Base-by-base conservation (phyloP, 768 basidiomycete species). In the Xanthoconium stramineum region DNA sequence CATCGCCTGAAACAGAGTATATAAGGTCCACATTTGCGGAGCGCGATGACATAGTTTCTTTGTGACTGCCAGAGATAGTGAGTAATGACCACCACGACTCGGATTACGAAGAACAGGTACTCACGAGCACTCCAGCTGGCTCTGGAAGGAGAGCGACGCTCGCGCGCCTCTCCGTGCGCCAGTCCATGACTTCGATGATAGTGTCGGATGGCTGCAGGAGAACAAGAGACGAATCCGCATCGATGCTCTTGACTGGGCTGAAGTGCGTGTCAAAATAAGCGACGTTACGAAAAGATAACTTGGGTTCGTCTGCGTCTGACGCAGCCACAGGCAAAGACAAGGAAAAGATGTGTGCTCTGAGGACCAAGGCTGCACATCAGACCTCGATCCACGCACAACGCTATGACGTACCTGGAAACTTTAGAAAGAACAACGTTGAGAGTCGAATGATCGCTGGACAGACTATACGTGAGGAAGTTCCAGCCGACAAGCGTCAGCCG, bases 1-100 rank as follows among this genome's bases (percentile, higher is more conserved):
- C 75, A 76, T 0, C 73, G 67, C 52, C 77, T 80, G 63, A 85
- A 75, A 32, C 79, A 73, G 6, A 85, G 67, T n/a, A 85, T 61
- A 55, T 80, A 78, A 0, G 73, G 69, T 2, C 78, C 81, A 39
- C 81, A 71, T 40, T 83, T 70, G 17, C 69, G 72, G 5, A 80
- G 57, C 6, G 73, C 74, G 3, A 80, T 61, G 11, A 83, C 66
- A 1, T 61, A 64, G 47, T 72, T n/a, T n/a, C n/a, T 5, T 8
- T 3, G 24, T 8, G 20, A 67, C 74, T n/a, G 33, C 13, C 14
- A n/a, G 17, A 6, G 17, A 36, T 3, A 44, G 24, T 32, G 28
- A 24, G 19, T 42, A n/a, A n/a, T n/a, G n/a, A n/a, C n/a, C 38
- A 48, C 46, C 14, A 33, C 20, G 5, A 38, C 11, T 53, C 30